phyloP scores from a whole-genome alignment of 1,284 basidiomycete species.

The Chondrostereum purpureum region DNA sequence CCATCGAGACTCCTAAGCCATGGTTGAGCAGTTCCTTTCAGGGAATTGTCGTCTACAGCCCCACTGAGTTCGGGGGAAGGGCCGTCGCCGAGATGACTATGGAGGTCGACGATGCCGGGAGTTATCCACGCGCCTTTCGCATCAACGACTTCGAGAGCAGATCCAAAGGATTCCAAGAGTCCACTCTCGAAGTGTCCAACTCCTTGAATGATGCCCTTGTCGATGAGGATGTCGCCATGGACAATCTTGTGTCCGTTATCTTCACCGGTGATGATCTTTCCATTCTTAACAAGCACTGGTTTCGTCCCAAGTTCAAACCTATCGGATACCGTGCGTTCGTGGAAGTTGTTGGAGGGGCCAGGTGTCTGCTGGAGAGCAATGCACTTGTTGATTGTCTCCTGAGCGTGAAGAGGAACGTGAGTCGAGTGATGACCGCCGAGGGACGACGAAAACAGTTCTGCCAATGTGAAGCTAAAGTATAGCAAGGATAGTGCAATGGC shows the following conservation, averaged over 20 bases:
- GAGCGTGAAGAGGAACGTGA: constrained; percentile 3
- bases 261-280: constrained; percentile 77
- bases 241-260: constrained; percentile 55
- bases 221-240: constrained; percentile 48
- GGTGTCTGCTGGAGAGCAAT: constrained; percentile 27
- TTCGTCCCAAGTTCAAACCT: constrained; percentile 57
- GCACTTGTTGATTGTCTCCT: constrained; percentile 22
- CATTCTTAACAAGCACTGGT: constrained; percentile 63
- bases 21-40: constrained; percentile 40
- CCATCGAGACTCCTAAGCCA: constrained; percentile 43
- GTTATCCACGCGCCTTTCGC: constrained; percentile 58
- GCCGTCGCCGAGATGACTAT: constrained; percentile 71
- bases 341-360: constrained; percentile 41
- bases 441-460: neutral
- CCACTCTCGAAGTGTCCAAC: constrained; percentile 25
- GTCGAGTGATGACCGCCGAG: neutral
- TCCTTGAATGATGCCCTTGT: constrained; percentile 44
- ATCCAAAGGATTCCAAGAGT: neutral
- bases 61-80: constrained; percentile 49
- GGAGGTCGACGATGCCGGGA: constrained; percentile 67
- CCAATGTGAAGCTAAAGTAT: neutral
- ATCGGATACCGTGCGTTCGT: constrained; percentile 51
- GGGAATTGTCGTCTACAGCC: constrained; percentile 34
- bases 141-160: constrained; percentile 25
- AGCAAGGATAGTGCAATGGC: neutral